Evolutionary conservation across 495 filamentous ascomycete species (phyloP).

Genomic region (Penicillium arizonense): DNA sequence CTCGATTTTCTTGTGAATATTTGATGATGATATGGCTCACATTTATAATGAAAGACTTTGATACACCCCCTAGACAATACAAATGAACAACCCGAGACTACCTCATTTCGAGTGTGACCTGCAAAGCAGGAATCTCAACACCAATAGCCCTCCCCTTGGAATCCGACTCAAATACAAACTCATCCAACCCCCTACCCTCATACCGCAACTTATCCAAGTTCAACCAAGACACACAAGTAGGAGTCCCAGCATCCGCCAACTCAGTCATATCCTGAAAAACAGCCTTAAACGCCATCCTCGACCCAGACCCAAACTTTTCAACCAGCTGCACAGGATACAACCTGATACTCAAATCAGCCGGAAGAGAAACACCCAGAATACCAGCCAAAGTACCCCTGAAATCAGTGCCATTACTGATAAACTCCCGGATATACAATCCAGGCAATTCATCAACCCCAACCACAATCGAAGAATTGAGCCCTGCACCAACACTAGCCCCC

Average conservation of each 20-base stretch:
- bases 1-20: background rate
- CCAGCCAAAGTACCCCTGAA: constrained; percentile 27
- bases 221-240: constrained; percentile 48
- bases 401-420: constrained; percentile 51
- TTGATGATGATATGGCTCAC: background rate
- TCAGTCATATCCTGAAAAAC: constrained; percentile 41
- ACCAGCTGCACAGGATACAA: constrained; percentile 42
- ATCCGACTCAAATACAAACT: constrained; percentile 50
- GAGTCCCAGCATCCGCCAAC: constrained; percentile 23
- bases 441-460: constrained; percentile 40
- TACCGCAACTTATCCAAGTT: constrained; percentile 43
- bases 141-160: constrained; percentile 35
- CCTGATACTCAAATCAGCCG: constrained; percentile 36
- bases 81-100: background rate
- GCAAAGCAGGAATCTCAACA: constrained; percentile 44
- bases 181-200: constrained; percentile 43
- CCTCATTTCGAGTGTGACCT: constrained; percentile 15
- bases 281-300: constrained; percentile 41
- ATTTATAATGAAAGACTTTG: background rate
- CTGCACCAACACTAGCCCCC: background rate
- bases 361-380: constrained; percentile 27
- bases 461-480: constrained; percentile 20
- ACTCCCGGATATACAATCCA: constrained; percentile 45
- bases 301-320: constrained; percentile 3
- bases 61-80: background rate